phyloP scores from a whole-genome alignment of 768 basidiomycete species.

The Boletus subcaerulescens region DNA sequence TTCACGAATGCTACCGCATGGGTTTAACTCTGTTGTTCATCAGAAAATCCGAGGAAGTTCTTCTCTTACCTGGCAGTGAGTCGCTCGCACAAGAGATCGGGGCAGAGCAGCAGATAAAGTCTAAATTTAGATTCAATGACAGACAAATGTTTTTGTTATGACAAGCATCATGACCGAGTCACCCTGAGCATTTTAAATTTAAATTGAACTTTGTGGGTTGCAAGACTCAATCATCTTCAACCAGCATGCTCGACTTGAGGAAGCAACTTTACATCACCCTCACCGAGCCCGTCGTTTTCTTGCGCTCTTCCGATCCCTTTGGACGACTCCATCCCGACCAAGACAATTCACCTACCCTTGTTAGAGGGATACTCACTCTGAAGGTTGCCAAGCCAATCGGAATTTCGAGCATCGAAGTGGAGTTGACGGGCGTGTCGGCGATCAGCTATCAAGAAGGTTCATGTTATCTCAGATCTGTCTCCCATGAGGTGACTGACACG shows the following conservation, averaged over 20 bases:
- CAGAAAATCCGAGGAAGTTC: too few species aligned
- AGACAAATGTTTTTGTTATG: too few species aligned
- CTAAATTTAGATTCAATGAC: too few species aligned
- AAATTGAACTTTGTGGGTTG: too few species aligned
- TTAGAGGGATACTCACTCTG: constrained; percentile 65
- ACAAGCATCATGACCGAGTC: neutral
- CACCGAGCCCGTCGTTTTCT: constrained; percentile 73
- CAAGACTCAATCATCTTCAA: neutral
- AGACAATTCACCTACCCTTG: constrained; percentile 54
- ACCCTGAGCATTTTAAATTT: too few species aligned
- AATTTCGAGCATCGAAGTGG: constrained; percentile 82
- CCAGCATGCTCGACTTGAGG: constrained; percentile 28
- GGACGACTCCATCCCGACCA: constrained; percentile 33
- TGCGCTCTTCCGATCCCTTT: constrained; percentile 52
- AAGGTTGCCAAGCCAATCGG: constrained; percentile 72
- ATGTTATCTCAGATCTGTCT: constrained; percentile 20
- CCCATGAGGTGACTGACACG: neutral
- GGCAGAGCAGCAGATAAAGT: too few species aligned
- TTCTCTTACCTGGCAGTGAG: too few species aligned
- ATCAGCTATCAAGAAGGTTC: constrained; percentile 87
- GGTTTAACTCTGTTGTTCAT: too few species aligned
- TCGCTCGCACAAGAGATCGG: too few species aligned
- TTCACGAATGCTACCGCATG: too few species aligned
- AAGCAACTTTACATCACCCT: constrained; percentile 55
- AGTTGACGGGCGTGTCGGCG: constrained; percentile 64